Conservation (phyloP, 2,329 filamentous ascomycete species). For the Aspergillus felis region DNA sequence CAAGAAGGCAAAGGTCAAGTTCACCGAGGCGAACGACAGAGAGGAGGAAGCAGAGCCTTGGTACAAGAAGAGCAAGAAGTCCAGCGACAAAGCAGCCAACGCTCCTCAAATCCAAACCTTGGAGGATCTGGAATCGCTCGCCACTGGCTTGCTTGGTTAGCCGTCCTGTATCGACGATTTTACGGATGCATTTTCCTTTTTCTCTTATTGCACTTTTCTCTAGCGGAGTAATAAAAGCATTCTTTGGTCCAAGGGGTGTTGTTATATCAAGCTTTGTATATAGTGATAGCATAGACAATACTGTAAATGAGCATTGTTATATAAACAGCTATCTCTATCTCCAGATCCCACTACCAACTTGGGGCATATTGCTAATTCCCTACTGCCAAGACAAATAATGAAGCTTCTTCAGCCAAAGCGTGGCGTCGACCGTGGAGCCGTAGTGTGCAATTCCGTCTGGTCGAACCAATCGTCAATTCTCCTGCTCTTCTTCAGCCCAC, state of each 20-base stretch:
- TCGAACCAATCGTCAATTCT: too few relatives aligned
- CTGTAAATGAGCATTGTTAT: neutral
- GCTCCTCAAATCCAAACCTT: conserved; percentile 40
- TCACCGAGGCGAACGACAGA: conserved; percentile 26
- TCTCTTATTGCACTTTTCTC: conserved; percentile 12
- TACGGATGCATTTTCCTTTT: conserved; percentile 10
- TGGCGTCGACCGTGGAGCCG: too few relatives aligned
- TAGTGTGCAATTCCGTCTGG: too few relatives aligned
- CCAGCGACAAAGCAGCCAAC: conserved; percentile 5
- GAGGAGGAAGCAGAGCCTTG: conserved; percentile 17
- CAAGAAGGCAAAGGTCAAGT: conserved; percentile 42
- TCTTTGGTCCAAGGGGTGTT: conserved; percentile 10
- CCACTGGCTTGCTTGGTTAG: conserved; percentile 40
- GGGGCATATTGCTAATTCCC: too few relatives aligned
- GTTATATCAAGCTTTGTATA: conserved; percentile 8
- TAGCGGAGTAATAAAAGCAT: conserved; percentile 27
- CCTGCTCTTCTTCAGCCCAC: too few relatives aligned
- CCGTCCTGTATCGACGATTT: conserved; percentile 12
- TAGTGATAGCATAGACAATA: conserved; percentile 1
- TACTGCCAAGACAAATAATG: too few relatives aligned
- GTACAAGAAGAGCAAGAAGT: conserved; percentile 25
- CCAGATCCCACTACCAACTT: conserved; percentile 5
- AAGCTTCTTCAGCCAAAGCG: too few relatives aligned
- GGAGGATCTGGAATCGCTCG: conserved; percentile 46
- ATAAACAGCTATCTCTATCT: neutral